Evolutionary conservation across 371 early-diverging fungal genomes (phyloP).

Genomic region (Dichotomocladium elegans): DNA sequence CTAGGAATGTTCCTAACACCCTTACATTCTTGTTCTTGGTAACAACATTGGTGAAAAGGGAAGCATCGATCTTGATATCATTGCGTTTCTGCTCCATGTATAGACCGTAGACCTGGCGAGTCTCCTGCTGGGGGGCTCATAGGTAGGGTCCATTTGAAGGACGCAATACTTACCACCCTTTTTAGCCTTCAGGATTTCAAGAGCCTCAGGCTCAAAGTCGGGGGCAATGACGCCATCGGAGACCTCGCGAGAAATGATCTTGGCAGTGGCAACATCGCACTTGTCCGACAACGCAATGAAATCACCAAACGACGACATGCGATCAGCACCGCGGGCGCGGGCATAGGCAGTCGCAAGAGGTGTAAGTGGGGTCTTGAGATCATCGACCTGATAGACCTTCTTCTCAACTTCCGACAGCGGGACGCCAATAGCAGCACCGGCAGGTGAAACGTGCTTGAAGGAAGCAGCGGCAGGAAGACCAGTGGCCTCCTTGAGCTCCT

Average conservation of each 20-base stretch:
- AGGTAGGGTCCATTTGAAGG: conserved; percentile 86
- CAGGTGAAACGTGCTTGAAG: conserved; percentile 98
- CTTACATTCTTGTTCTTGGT: conserved; percentile 69
- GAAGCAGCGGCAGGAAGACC: conserved; percentile 85
- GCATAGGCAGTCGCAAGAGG: conserved; percentile 85
- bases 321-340: conserved; percentile 91
- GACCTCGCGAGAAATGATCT: conserved; percentile 90
- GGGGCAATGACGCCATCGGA: conserved; percentile 98
- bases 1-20: background rate
- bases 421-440: conserved; percentile 93
- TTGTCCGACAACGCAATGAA: conserved; percentile 91
- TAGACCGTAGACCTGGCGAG: conserved; percentile 93
- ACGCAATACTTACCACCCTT: conserved; percentile 97
- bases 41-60: conserved; percentile 82
- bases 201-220: conserved; percentile 81
- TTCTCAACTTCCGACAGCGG: conserved; percentile 80
- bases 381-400: conserved; percentile 91
- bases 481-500: conserved; percentile 69
- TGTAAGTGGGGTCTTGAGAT: conserved; percentile 66
- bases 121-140: conserved; percentile 84
- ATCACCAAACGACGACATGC: conserved; percentile 98
- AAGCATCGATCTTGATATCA: conserved; percentile 67
- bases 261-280: conserved; percentile 92
- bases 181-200: conserved; percentile 89
- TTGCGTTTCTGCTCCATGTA: conserved; percentile 90